Base-by-base conservation (phyloP, 2,329 filamentous ascomycete species). In the Phaeosphaeriaceae sp. region DNA sequence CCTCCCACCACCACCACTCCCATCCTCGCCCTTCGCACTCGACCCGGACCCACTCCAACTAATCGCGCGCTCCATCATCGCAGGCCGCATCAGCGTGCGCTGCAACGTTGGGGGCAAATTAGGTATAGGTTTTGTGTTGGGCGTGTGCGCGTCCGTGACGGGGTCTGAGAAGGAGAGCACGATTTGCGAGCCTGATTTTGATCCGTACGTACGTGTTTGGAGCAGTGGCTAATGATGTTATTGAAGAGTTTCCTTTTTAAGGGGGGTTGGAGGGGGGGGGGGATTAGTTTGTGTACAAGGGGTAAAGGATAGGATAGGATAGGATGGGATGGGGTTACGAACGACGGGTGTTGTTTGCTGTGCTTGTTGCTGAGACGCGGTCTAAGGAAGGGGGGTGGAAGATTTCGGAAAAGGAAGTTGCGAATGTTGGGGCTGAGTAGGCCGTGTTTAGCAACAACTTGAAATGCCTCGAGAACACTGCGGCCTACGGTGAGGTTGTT, bases 401-500 rank as follows among this genome's bases (percentile, higher is more conserved):
- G n/a, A n/a, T n/a, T n/a, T n/a, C n/a, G n/a, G n/a, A n/a, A n/a
- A n/a, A n/a, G n/a, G n/a, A n/a, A n/a, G n/a, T n/a, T n/a, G n/a
- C 8, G 59, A 62, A 3, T 61, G 61, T 3, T 42, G 33, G 67
- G 65, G 33, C 67, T 69, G 8, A 66, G 54, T 7, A 67, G 63
- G 8, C 66, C 66, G 37, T 67, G 63, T 50, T 64, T 66, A 4
- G 61, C 62, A 9, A 66, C 66, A 18, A 64, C 66, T 45, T 68
- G 62, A 36, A 68, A 67, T 9, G 65, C 67, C 50, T 69, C 63
- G 4, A 67, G 56, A 9, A 70, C 65, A 35, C 60, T 66, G 15
- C 66, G 59, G 12, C 66, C 67, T 11, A 70, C 66, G 6, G 62
- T 63, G 20, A 62, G 39, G 20, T 67, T 68, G 47, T 68, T 70